Evolutionary conservation across 176 grass and related monocot genomes (phyloP), one percentile per base, ranked within the genome.

Genomic region (Thinopyrum elongatum): DNA sequence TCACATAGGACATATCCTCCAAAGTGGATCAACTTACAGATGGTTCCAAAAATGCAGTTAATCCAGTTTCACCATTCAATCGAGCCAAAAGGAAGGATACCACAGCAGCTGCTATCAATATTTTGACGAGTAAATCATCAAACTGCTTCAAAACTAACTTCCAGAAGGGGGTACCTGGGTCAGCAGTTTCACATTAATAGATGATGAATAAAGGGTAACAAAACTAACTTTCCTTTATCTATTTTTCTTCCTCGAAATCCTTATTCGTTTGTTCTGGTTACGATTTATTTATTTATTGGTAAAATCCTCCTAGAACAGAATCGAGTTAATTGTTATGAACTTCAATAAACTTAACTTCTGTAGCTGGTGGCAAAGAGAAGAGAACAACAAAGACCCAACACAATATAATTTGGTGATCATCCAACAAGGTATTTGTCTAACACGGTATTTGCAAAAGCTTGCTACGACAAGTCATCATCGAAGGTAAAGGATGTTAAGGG

Each of bases 81-180:
- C 88, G 85, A 84, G 97, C 97, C 90, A 99, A 82, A 90, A 99
- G 67, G 65, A 96, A 99, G 30, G 97, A 99, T 75, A 99, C 44
- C 68, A 99, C 66, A 65, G 97, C 97, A 41, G 94, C 94, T 83
- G 82, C 97, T 78, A 99, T 94, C 78, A 99, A 92, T 94, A 99
- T 99, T 92, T 99, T 99, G 83, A 99, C 97, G 35, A 99, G 97
- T 83, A 99, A 94, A 93, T 99, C 97, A 85, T 99, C 92, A 68
- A 99, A 99, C 68, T 99, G 97, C 85, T 99, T 99, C 87, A 94
- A 65, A 92, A 96, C 88, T 91, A 95, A 90, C 87, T 92, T 99
- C 97, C 94, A 99, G 70, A 94, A 94, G 31, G 94, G 88, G 65
- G 97, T 94, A 87, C 94, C 97, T 99, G 86, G 59, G 70, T 75